These are phyloP conservation scores for Aspergillus persii DNA, from an alignment of 2,329 filamentous ascomycete genomes.

Conservation along the genomic window DNA sequence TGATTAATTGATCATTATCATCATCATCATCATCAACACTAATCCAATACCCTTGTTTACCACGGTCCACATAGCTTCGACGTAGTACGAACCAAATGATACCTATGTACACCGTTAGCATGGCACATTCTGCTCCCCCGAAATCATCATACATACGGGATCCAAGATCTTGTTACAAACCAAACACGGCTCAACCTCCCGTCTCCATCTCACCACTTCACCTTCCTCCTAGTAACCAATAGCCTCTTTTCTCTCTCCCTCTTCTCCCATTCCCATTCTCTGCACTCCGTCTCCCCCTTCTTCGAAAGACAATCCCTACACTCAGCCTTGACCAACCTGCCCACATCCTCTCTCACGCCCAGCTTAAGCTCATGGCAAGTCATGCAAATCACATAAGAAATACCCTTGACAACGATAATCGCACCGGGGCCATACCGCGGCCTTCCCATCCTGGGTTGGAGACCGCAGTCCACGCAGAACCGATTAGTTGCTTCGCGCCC, in stretches of 20 bases:
- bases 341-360: slow-evolving; percentile 12
- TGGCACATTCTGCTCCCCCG: neutral
- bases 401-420: slow-evolving; percentile 18
- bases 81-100: neutral
- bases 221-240: neutral
- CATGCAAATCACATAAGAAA: slow-evolving; percentile 23
- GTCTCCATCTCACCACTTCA: neutral
- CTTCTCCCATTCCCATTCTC: neutral
- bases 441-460: slow-evolving; percentile 20
- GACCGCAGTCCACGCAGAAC: slow-evolving; percentile 30
- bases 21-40: too few species aligned
- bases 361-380: slow-evolving; percentile 18
- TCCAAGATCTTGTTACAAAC: neutral
- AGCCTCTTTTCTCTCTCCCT: neutral
- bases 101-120: neutral
- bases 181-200: neutral
- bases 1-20: too few species aligned
- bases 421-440: slow-evolving; percentile 28
- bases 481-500: slow-evolving; percentile 21
- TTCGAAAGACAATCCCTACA: slow-evolving; percentile 14
- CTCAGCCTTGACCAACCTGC: slow-evolving; percentile 1
- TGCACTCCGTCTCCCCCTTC: neutral
- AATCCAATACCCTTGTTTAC: too few species aligned
- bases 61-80: too few species aligned
- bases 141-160: neutral